Percentiles rank a stretch among this genome's conserved stretches.
These are phyloP conservation scores for Kickxella alabastrina DNA, from an alignment of 192 early-diverging fungal species.

Conservation along the genomic window DNA sequence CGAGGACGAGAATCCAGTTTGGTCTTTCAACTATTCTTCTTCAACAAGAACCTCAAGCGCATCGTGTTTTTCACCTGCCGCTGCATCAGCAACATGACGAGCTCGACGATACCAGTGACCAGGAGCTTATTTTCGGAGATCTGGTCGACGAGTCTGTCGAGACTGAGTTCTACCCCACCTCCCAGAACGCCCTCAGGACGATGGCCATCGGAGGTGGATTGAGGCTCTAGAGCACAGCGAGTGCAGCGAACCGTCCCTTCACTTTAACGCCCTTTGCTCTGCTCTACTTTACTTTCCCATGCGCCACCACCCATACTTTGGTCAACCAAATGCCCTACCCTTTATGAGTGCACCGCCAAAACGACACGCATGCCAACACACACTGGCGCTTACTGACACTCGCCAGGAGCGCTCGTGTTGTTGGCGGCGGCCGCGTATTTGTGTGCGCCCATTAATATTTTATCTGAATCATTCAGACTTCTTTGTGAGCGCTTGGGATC, in stretches of 20 bases:
- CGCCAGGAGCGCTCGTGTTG: no score
- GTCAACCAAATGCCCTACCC: no score
- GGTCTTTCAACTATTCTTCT: constrained; percentile 99
- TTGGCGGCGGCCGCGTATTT: not conserved
- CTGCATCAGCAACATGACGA: constrained; percentile 75
- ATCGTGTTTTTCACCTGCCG: constrained; percentile 90
- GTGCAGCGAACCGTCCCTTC: no score
- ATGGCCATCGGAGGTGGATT: constrained; percentile 34
- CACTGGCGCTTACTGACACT: no score
- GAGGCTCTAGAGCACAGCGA: constrained; percentile 31
- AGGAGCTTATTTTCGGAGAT: constrained; percentile 44
- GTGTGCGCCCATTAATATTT: not conserved
- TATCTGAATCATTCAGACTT: constrained; percentile 33
- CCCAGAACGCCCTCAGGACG: constrained; percentile 29
- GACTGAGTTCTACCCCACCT: constrained; percentile 34
- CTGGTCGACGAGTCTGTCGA: constrained; percentile 35
- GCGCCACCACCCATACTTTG: not conserved
- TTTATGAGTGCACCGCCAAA: no score
- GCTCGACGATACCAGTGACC: constrained; percentile 38
- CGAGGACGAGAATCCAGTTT: constrained; percentile 82
- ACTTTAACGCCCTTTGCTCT: no score
- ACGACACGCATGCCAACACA: no score
- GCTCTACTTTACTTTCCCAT: not conserved
- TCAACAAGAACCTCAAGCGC: constrained; percentile 84
- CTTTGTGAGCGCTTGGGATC: constrained; percentile 54